A percentile compares a stretch with the other conserved stretches of the same genome.
phyloP scores from a whole-genome alignment of 2,329 filamentous ascomycete genomes.

The Sodiomyces alkalinus region DNA sequence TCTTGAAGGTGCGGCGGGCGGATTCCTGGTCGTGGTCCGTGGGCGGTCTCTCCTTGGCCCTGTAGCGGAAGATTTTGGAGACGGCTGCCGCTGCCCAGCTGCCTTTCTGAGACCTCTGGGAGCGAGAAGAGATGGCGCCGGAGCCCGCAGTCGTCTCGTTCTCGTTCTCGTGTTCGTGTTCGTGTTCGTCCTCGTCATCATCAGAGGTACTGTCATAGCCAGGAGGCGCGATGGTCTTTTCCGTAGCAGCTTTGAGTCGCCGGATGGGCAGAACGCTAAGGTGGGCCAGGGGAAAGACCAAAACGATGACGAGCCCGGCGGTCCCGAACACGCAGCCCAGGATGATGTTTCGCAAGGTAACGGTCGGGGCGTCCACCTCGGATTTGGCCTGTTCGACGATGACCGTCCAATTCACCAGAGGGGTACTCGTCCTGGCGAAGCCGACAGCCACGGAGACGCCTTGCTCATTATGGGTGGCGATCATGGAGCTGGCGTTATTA shows the following conservation, averaged over 20 bases:
- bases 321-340: conserved; percentile 78
- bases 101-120: conserved; percentile 27
- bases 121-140: conserved; percentile 17
- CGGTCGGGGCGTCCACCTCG: conserved; percentile 66
- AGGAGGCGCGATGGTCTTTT: conserved; percentile 54
- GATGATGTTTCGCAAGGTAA: conserved; percentile 62
- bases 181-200: conserved; percentile 31
- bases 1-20: conserved; percentile 53
- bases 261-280: conserved; percentile 68
- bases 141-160: conserved; percentile 24
- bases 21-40: conserved; percentile 22
- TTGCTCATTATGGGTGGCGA: conserved; percentile 62
- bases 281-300: conserved; percentile 69
- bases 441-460: conserved; percentile 59
- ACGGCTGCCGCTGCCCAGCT: conserved; percentile 4
- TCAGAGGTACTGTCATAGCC: conserved; percentile 33
- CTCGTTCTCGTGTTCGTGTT: too few relatives aligned
- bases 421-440: conserved; percentile 53
- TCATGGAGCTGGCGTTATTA: conserved; percentile 53
- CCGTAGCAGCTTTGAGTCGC: conserved; percentile 58
- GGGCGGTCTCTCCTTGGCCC: conserved; percentile 8
- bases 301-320: conserved; percentile 52
- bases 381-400: conserved; percentile 59
- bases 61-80: conserved; percentile 9
- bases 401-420: conserved; percentile 67